A percentile compares a stretch with the other conserved stretches of the same genome.
Evolutionary conservation across 305 asterid species (phyloP).

Genomic region (Ruellia speciosa): DNA sequence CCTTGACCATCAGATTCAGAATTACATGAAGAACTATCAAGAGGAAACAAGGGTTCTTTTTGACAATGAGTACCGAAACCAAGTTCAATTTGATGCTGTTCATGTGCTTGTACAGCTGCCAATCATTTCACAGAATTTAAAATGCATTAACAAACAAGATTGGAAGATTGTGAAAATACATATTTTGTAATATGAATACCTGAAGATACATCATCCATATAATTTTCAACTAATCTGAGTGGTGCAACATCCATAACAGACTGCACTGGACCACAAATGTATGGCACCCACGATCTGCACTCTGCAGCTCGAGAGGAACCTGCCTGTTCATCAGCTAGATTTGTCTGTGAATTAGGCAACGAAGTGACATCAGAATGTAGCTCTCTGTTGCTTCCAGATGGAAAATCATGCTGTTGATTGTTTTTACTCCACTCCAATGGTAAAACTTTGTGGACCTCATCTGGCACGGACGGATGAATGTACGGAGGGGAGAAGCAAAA

Average conservation of each 20-base stretch:
- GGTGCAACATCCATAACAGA: constrained; percentile 92
- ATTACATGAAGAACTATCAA: constrained; percentile 30
- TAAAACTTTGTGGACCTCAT: constrained; percentile 32
- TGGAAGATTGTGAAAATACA: constrained; percentile 20
- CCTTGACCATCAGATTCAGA: constrained; percentile 48
- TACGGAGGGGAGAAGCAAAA: constrained; percentile 69
- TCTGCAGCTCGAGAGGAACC: constrained; percentile 30
- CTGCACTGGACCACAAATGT: constrained; percentile 51
- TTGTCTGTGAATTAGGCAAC: constrained; percentile 21
- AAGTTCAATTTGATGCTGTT: constrained; percentile 38
- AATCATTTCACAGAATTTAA: constrained; percentile 25
- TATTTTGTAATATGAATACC: constrained; percentile 37
- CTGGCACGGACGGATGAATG: constrained; percentile 56
- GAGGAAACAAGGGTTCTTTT: constrained; percentile 76
- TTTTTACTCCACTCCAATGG: constrained; percentile 30
- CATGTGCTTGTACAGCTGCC: constrained; percentile 58
- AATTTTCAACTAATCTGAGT: constrained; percentile 62
- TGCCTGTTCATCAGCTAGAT: constrained; percentile 30
- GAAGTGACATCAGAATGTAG: constrained; percentile 33
- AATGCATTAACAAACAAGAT: constrained; percentile 20
- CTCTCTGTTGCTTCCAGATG: constrained; percentile 30
- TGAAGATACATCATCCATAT: constrained; percentile 63
- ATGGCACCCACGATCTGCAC: constrained; percentile 55
- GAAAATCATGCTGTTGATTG: constrained; percentile 28
- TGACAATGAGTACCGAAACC: constrained; percentile 41